These are phyloP conservation scores for Tetraselmis chui DNA, from an alignment of 139 green algal genomes.

Conservation along the genomic window DNA sequence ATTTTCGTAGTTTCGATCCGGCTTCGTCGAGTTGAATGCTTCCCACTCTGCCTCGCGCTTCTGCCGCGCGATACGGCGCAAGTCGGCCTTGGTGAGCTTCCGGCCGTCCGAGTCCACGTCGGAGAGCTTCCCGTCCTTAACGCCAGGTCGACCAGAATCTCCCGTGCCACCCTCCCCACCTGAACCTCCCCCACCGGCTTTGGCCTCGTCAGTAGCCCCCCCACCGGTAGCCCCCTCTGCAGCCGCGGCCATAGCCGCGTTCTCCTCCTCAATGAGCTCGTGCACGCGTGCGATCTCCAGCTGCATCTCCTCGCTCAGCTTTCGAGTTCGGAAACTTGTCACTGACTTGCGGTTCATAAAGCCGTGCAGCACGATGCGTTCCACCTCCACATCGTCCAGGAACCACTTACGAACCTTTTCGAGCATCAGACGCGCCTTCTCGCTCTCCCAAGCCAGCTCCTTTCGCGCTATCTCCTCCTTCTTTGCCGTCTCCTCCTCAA, in stretches of 20 bases:
- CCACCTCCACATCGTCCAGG: constrained; percentile 51
- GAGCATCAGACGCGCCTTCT: constrained; percentile 46
- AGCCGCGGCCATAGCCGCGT: too few species aligned
- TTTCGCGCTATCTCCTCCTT: constrained; percentile 28
- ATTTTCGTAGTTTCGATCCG: constrained; percentile 55
- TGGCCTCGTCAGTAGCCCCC: too few species aligned
- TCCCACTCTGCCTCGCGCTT: constrained; percentile 56
- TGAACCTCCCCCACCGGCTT: too few species aligned
- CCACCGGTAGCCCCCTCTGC: too few species aligned
- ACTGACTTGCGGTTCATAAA: constrained; percentile 21
- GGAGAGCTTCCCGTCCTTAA: too few species aligned
- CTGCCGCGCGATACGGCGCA: constrained; percentile 48
- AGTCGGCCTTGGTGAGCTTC: constrained; percentile 45
- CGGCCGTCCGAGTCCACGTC: too few species aligned
- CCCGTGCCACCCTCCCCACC: too few species aligned
- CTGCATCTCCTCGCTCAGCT: constrained; percentile 25
- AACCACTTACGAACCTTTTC: constrained; percentile 55
- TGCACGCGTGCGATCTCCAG: too few species aligned
- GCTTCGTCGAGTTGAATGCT: constrained; percentile 56
- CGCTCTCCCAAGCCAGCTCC: constrained; percentile 59
- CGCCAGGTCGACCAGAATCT: too few species aligned
- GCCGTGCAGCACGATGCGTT: constrained; percentile 48
- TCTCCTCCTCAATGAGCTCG: constrained; percentile 7
- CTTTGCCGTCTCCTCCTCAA: constrained; percentile 22
- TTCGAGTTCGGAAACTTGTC: constrained; percentile 43